Conservation (phyloP, 768 basidiomycete species). For the Pleurotus citrinopileatus region DNA sequence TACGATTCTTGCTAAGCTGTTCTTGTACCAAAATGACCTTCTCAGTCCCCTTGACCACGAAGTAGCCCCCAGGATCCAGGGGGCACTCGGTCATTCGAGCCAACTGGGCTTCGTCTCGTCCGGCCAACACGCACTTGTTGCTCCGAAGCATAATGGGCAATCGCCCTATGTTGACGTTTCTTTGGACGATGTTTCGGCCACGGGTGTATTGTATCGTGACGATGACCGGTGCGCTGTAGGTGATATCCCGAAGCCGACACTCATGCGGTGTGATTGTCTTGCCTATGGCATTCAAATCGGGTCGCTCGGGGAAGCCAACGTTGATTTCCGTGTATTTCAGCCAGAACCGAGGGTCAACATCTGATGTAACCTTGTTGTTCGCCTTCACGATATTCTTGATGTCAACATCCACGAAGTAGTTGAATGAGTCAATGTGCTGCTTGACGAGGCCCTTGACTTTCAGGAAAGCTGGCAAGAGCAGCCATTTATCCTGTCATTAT, state of each 20-base stretch:
- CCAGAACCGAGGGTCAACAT: constrained; percentile 96
- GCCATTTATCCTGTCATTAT: constrained; percentile 91
- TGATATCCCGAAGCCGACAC: constrained; percentile 93
- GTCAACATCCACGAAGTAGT: constrained; percentile 97
- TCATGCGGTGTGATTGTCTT: constrained; percentile 92
- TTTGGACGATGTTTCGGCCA: constrained; percentile 83
- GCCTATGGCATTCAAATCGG: constrained; percentile 76
- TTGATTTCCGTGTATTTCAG: constrained; percentile 95
- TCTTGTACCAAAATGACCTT: constrained; percentile 99
- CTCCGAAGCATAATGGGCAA: constrained; percentile 96
- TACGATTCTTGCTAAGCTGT: constrained; percentile 97
- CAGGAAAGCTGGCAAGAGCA: constrained; percentile 91
- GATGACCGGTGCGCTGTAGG: constrained; percentile 89
- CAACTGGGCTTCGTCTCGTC: constrained; percentile 71
- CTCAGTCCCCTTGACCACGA: constrained; percentile 98
- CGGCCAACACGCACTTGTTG: constrained; percentile 89
- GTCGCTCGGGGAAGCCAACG: constrained; percentile 88
- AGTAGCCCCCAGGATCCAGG: constrained; percentile 98
- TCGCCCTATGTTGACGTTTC: constrained; percentile 86
- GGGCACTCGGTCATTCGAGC: constrained; percentile 98
- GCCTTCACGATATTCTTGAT: constrained; percentile 96
- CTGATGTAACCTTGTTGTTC: constrained; percentile 91
- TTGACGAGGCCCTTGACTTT: constrained; percentile 98
- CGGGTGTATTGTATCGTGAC: constrained; percentile 96
- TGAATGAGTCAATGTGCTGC: constrained; percentile 98